Evolutionary conservation across 768 basidiomycete species (phyloP).

Genomic region (Calvatia gigantea): DNA sequence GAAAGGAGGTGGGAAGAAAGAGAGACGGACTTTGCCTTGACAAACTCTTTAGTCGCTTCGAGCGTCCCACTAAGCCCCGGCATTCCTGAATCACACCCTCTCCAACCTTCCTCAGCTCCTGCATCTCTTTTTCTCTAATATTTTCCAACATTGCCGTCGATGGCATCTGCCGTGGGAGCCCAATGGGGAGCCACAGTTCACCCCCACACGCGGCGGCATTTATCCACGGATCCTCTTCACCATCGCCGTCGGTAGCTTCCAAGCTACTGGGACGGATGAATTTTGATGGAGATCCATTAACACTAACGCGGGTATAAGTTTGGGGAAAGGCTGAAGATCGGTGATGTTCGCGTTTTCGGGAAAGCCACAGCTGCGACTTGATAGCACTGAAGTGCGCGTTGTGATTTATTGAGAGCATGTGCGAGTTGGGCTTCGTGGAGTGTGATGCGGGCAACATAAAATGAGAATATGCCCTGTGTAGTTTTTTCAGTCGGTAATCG

Average conservation of each 20-base stretch:
- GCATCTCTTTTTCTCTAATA: conserved; percentile 12
- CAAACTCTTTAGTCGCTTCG: conserved; percentile 49
- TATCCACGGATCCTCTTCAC: conserved; percentile 30
- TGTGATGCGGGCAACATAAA: conserved; percentile 59
- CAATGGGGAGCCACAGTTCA: conserved; percentile 30
- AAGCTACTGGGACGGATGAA: background rate
- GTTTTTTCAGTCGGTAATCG: conserved; percentile 47
- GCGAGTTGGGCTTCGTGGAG: conserved; percentile 72
- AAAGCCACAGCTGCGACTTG: conserved; percentile 53
- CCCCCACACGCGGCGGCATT: conserved; percentile 30
- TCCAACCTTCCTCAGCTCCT: conserved; percentile 29
- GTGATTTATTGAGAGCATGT: conserved; percentile 54
- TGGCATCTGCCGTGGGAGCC: conserved; percentile 15
- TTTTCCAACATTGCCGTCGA: conserved; percentile 1
- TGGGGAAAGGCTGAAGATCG: background rate
- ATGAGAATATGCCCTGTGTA: conserved; percentile 54
- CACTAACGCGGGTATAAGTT: background rate
- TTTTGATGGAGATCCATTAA: background rate
- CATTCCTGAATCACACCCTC: conserved; percentile 41
- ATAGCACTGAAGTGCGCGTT: conserved; percentile 63
- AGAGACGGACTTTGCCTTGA: conserved; percentile 56
- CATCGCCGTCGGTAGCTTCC: conserved; percentile 20
- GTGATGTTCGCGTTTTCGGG: conserved; percentile 15
- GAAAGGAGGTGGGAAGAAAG: conserved; percentile 12
- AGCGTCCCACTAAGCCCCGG: conserved; percentile 51